phyloP scores from a whole-genome alignment of 1,139 yeast genomes.

The Suhomyces maxii region DNA sequence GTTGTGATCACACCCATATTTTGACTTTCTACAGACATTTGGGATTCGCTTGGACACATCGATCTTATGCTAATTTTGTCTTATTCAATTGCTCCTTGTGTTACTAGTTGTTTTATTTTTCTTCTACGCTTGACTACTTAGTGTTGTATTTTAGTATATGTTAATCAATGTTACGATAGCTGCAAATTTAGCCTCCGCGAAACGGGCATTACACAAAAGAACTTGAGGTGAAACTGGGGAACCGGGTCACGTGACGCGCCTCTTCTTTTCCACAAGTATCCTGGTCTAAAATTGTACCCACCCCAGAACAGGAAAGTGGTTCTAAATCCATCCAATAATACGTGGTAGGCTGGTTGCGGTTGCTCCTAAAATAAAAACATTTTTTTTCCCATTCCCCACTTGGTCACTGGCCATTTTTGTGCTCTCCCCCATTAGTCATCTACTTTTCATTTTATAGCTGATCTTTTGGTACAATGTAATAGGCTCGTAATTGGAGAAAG shows the following conservation, averaged over 20 bases:
- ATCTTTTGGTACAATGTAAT: too few relatives aligned
- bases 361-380: too few relatives aligned
- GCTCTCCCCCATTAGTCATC: too few relatives aligned
- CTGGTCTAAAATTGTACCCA: too few relatives aligned
- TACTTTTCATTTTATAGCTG: too few relatives aligned
- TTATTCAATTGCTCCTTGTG: conserved; percentile 10
- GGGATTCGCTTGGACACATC: not conserved
- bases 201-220: not conserved
- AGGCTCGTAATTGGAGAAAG: too few relatives aligned
- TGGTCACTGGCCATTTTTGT: too few relatives aligned
- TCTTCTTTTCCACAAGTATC: too few relatives aligned
- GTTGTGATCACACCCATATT: not conserved
- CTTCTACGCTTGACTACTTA: conserved; percentile 5
- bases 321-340: too few relatives aligned
- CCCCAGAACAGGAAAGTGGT: too few relatives aligned
- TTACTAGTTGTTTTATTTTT: conserved; percentile 10
- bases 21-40: not conserved
- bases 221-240: not conserved
- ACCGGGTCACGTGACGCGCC: not conserved
- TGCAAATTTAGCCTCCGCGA: conserved; percentile 1
- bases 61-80: not conserved
- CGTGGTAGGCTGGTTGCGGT: too few relatives aligned
- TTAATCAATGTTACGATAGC: conserved; percentile 3
- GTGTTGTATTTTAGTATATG: conserved; percentile 11
- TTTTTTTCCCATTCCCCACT: too few relatives aligned